A percentile compares a stretch with the other conserved stretches of the same genome.
Evolutionary conservation across 495 filamentous ascomycete genomes (phyloP).

Genomic region (Talaromyces trachyspermus): DNA sequence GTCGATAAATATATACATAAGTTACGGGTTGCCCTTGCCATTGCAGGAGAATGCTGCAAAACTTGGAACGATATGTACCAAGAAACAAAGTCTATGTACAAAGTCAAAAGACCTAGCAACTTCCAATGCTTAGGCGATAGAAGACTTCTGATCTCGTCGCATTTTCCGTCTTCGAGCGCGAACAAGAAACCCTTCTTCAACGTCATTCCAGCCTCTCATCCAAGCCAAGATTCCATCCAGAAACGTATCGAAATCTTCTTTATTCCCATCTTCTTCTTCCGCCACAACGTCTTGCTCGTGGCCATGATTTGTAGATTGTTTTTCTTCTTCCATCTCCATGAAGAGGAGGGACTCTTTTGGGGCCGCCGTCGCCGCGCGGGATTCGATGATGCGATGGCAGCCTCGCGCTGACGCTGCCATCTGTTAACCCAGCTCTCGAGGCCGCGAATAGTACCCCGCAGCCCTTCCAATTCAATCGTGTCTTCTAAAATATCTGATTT

Average conservation of each 20-base stretch:
- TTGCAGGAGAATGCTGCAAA: too few species aligned
- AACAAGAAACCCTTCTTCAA: slow-evolving; percentile 28
- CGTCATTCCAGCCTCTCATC: slow-evolving; percentile 37
- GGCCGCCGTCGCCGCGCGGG: too few species aligned
- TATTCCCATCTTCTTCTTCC: slow-evolving; percentile 10
- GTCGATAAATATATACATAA: too few species aligned
- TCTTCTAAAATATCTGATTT: slow-evolving; percentile 26
- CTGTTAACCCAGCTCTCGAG: slow-evolving; percentile 26
- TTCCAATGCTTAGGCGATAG: too few species aligned
- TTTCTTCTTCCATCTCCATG: slow-evolving; percentile 17
- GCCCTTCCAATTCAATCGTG: slow-evolving; percentile 28
- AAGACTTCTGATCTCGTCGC: too few species aligned
- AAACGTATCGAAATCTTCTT: slow-evolving; percentile 22
- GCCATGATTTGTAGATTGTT: too few species aligned
- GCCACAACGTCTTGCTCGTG: too few species aligned
- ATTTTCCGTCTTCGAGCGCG: slow-evolving; percentile 19
- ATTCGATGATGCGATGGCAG: slow-evolving; percentile 3
- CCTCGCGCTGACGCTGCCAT: slow-evolving; percentile 20
- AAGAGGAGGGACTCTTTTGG: too few species aligned
- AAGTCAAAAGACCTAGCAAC: too few species aligned
- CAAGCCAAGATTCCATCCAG: slow-evolving; percentile 32
- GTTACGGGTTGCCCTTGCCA: too few species aligned
- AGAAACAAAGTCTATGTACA: too few species aligned
- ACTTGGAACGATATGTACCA: too few species aligned
- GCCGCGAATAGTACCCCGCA: slow-evolving; percentile 30